phyloP scores from a whole-genome alignment of 1,139 yeast species.

The Pichia sp. region DNA sequence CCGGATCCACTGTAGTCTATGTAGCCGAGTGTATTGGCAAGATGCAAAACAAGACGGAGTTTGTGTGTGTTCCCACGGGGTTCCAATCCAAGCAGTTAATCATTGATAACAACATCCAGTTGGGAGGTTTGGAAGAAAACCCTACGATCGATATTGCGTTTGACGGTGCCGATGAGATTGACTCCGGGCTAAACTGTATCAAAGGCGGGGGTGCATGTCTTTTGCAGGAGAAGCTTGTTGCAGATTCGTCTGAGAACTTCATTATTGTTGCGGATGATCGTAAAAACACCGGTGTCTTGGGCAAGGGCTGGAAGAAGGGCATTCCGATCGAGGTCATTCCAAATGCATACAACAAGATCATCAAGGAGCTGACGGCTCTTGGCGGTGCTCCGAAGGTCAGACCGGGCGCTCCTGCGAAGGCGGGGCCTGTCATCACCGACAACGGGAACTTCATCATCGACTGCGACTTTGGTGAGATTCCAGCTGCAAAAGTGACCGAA shows the following conservation, averaged over 20 bases:
- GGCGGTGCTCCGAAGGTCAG: conserved; percentile 75
- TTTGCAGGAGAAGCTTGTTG: conserved; percentile 94
- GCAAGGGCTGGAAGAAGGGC: conserved; percentile 82
- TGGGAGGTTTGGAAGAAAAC: conserved; percentile 80
- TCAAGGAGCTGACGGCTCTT: conserved; percentile 52
- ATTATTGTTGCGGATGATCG: conserved; percentile 91
- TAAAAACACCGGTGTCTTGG: conserved; percentile 68
- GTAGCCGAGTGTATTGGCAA: conserved; percentile 93
- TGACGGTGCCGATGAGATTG: conserved; percentile 99
- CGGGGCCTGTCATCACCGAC: conserved; percentile 98
- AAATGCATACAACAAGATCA: conserved; percentile 74
- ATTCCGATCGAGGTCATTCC: conserved; percentile 96
- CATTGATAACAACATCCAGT: conserved; percentile 68
- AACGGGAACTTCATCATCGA: conserved; percentile 91
- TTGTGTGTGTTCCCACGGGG: conserved; percentile 90
- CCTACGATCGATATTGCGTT: conserved; percentile 84
- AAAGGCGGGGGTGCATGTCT: conserved; percentile 99
- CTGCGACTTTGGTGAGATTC: conserved; percentile 82
- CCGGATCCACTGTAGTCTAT: conserved; percentile 94
- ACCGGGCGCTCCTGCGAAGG: conserved; percentile 87
- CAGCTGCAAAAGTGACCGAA: conserved; percentile 47
- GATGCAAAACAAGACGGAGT: conserved; percentile 48
- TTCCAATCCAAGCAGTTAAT: conserved; percentile 90
- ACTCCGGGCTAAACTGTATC: conserved; percentile 70
- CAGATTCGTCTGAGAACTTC: conserved; percentile 70